Percentiles rank a stretch among this genome's conserved stretches.
These are phyloP conservation scores for Rhodotorula sp. DNA, from an alignment of 1,284 basidiomycete genomes.

Conservation along the genomic window DNA sequence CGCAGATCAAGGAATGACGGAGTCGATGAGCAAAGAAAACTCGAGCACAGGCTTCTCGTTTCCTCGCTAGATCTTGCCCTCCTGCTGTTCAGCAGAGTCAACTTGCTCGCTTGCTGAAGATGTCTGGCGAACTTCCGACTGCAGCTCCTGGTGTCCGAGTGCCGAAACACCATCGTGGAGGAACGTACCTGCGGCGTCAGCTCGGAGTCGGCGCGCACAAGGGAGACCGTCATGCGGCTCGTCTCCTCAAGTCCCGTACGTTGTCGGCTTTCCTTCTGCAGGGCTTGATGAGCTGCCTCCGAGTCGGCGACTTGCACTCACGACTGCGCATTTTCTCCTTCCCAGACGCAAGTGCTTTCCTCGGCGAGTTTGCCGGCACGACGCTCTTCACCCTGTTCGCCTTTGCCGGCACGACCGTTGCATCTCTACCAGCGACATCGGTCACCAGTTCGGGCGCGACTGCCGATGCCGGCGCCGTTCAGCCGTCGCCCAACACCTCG, in stretches of 20 bases:
- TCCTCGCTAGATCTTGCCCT: neutral
- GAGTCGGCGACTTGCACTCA: neutral
- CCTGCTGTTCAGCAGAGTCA: no score
- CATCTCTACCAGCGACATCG: conserved; percentile 10
- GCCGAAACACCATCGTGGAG: conserved; percentile 2
- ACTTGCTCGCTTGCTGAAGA: neutral
- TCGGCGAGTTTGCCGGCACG: conserved; percentile 40
- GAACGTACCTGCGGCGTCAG: conserved; percentile 11
- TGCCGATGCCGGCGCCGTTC: neutral
- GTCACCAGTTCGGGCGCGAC: conserved; percentile 6
- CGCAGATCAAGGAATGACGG: no score
- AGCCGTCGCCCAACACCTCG: conserved; percentile 11
- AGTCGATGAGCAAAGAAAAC: neutral
- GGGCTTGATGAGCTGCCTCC: no score
- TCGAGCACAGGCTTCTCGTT: neutral
- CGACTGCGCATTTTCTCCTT: no score
- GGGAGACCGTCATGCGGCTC: conserved; percentile 11
- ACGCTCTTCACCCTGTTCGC: conserved; percentile 29
- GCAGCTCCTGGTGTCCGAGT: neutral
- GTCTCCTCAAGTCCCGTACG: conserved; percentile 19
- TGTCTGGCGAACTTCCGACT: neutral
- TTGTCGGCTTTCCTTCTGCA: no score
- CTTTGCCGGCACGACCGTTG: conserved; percentile 11
- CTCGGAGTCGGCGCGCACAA: conserved; percentile 21
- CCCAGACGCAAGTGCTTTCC: conserved; percentile 19